These are phyloP conservation scores for Chenopodium formosanum DNA, from an alignment of 148 eudicot species.

Conservation along the genomic window DNA sequence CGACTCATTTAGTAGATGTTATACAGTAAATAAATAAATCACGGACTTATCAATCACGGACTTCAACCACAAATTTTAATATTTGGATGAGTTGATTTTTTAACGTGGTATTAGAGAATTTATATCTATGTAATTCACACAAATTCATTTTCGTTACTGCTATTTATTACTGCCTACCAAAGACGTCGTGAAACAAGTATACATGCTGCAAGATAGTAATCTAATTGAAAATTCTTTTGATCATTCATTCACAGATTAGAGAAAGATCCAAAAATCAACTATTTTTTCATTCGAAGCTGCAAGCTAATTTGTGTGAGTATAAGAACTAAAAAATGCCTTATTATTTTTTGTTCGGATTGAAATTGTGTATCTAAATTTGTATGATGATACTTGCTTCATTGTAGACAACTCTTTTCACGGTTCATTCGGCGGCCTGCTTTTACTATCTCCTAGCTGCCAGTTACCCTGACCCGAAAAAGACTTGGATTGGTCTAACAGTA, in stretches of 20 bases:
- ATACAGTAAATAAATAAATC: no score
- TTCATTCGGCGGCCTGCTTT: conserved; percentile 75
- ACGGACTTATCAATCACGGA: no score
- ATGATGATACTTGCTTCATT: conserved; percentile 1
- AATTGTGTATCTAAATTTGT: not conserved
- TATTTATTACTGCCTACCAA: no score
- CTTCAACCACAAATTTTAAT: no score
- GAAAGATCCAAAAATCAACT: conserved; percentile 64
- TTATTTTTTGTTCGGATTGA: no score
- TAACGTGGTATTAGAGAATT: no score
- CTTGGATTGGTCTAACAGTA: conserved; percentile 57
- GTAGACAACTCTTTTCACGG: conserved; percentile 74
- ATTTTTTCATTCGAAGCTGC: conserved; percentile 56
- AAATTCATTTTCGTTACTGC: no score
- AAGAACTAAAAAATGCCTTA: not conserved
- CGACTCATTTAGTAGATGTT: no score
- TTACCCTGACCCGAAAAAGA: conserved; percentile 40
- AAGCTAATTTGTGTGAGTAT: conserved; percentile 76
- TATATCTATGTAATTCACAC: no score
- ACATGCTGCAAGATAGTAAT: not conserved
- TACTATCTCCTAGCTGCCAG: conserved; percentile 54
- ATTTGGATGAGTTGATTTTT: no score
- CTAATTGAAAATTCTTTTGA: not conserved
- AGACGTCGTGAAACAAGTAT: not conserved
- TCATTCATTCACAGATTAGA: conserved; percentile 49